A percentile compares a stretch with the other conserved stretches of the same genome.
These are phyloP conservation scores for Xerocomus nothofagi DNA, from an alignment of 1,284 basidiomycete species.

Conservation along the genomic window DNA sequence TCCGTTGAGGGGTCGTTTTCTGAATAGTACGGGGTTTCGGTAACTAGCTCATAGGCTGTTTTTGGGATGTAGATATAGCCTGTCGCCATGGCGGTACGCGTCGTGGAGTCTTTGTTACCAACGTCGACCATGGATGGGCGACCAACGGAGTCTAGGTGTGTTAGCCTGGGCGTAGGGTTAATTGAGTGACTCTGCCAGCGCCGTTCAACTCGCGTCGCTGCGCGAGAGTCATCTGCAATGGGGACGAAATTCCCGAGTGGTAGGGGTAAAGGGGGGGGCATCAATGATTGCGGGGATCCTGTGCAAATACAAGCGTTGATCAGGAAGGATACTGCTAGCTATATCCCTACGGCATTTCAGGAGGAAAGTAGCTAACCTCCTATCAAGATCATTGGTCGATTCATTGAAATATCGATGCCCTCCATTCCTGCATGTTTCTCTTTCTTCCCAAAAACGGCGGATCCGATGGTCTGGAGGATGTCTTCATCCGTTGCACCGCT, in stretches of 20 bases:
- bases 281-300: constrained; percentile 20
- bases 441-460: constrained; percentile 72
- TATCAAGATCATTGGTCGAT: constrained; percentile 89
- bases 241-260: neutral
- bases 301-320: constrained; percentile 26
- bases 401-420: constrained; percentile 71
- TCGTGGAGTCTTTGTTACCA: constrained; percentile 61
- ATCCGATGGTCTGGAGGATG: constrained; percentile 63
- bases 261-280: neutral
- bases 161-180: constrained; percentile 40
- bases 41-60: constrained; percentile 65
- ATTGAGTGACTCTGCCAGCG: constrained; percentile 26
- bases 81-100: constrained; percentile 71
- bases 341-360: constrained; percentile 20
- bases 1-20: constrained; percentile 25
- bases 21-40: constrained; percentile 34
- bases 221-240: neutral
- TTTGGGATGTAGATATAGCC: constrained; percentile 75
- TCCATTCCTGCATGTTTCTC: constrained; percentile 87
- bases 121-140: constrained; percentile 83
- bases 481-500: constrained; percentile 61
- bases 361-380: constrained; percentile 70
- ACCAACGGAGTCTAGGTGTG: constrained; percentile 71
- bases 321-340: constrained; percentile 25
- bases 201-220: constrained; percentile 13